Conservation (phyloP, 2,329 filamentous ascomycete genomes). For the Falciphora oryzae region DNA sequence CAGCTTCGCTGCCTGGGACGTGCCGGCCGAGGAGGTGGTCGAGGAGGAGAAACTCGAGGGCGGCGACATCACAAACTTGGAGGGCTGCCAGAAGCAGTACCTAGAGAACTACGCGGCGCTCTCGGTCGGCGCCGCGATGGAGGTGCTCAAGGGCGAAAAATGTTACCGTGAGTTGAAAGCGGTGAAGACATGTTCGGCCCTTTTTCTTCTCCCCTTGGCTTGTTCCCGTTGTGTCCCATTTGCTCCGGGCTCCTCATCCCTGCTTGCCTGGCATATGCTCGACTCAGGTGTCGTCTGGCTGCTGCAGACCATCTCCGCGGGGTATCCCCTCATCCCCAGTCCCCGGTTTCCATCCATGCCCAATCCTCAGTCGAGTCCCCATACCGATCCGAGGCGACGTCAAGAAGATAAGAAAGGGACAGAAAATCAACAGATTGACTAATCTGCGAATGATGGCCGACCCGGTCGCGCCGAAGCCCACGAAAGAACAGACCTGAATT, state of each 20-base stretch:
- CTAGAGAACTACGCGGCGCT: constrained; percentile 28
- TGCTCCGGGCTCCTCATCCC: constrained; percentile 1
- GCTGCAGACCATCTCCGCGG: neutral
- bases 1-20: constrained; percentile 32
- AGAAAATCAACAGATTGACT: neutral
- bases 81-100: constrained; percentile 27
- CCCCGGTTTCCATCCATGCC: neutral
- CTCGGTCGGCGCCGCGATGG: constrained; percentile 24
- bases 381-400: neutral
- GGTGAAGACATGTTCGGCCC: neutral
- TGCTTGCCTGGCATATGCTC: neutral
- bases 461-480: neutral
- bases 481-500: constrained; percentile 27
- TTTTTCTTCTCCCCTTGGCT: neutral
- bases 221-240: neutral
- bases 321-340: neutral
- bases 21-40: constrained; percentile 16
- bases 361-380: neutral
- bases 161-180: constrained; percentile 31
- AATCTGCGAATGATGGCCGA: constrained; percentile 9
- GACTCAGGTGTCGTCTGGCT: constrained; percentile 1
- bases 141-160: constrained; percentile 22
- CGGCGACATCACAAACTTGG: constrained; percentile 13
- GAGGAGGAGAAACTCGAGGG: constrained; percentile 19
- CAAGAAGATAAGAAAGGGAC: constrained; percentile 5